Base-by-base conservation (phyloP, 202 grass and related monocot genomes). In the Schoenoplectus triqueter region DNA sequence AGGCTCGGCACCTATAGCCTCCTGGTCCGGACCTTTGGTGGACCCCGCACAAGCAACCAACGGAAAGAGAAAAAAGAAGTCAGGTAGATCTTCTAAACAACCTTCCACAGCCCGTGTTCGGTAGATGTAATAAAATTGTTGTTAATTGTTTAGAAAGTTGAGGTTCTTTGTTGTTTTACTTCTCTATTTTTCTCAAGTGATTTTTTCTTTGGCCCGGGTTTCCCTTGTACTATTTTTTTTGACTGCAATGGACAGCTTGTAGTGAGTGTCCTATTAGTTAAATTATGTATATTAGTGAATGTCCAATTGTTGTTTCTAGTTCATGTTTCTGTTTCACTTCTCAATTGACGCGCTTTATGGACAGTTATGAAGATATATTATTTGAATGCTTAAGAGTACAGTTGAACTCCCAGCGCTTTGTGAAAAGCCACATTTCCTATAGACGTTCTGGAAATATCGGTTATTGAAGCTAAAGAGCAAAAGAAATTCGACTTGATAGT, bases 11-110 rank as follows among this genome's bases (percentile, higher is more conserved):
- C 89, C 94, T 60, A 66, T 83, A 55, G 65, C 63, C 48, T 89
- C 94, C 10, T 97, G 94, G 94, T 97, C 94, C 0, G 94, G 94
- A 51, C 92, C 92, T 8, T 81, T 97, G 76, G 94, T 79, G 1
- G 92, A 97, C 45, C 78, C 88, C 78, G 78, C 91, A 41, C 80
- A 78, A 54, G 88, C 62, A n/a, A 84, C 84, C 57, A 92, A 92
- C 68, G 85, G 84, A 68, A 97, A 97, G 69, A 87, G 90, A 54
- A 97, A 89, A 83, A 90, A 94, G 60, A 91, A 97, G 75, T 90
- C 88, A 5, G 85, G 89, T 20, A 88, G 94, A 60, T 89, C 87
- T 17, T 91, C 92, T 9, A 97, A 92, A 89, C 94, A 96, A 85
- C 91, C 94, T 7, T 73, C 83, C 22, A 93, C 87, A 22, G 94